A percentile compares a stretch with the other conserved stretches of the same genome.
These are phyloP conservation scores for Termitomyces sp. DNA, from an alignment of 768 basidiomycete genomes.

Conservation along the genomic window DNA sequence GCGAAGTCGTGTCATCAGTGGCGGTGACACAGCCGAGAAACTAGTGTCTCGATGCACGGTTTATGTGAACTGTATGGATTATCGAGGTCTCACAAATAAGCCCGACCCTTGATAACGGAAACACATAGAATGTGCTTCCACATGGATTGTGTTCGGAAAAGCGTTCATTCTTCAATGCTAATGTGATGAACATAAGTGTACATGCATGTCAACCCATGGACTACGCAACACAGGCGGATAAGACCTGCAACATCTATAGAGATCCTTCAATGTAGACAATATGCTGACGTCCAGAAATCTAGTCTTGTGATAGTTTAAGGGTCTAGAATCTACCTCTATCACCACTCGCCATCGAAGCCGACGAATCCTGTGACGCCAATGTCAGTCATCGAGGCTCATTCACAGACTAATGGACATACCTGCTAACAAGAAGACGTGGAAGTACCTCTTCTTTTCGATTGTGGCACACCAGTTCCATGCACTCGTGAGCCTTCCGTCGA, in stretches of 20 bases:
- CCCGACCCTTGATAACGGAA: neutral
- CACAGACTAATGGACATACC: slow-evolving; percentile 38
- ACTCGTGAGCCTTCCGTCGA: slow-evolving; percentile 82
- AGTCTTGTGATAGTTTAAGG: neutral
- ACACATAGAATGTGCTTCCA: too few species aligned
- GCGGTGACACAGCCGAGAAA: neutral
- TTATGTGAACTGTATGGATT: neutral
- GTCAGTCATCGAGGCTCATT: slow-evolving; percentile 2
- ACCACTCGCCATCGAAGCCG: slow-evolving; percentile 88
- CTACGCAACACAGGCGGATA: neutral
- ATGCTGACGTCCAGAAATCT: neutral
- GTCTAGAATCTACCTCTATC: slow-evolving; percentile 13
- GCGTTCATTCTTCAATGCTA: neutral
- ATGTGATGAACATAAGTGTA: neutral
- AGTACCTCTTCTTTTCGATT: slow-evolving; percentile 83
- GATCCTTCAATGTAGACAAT: neutral
- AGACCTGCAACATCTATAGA: neutral
- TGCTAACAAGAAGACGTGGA: slow-evolving; percentile 71
- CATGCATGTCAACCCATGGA: neutral
- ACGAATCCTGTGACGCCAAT: slow-evolving; percentile 53
- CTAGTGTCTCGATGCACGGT: neutral
- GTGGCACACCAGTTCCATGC: slow-evolving; percentile 91
- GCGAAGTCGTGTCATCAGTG: neutral
- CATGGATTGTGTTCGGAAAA: neutral
- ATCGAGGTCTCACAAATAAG: neutral